A percentile compares a stretch with the other conserved stretches of the same genome.
These are phyloP conservation scores for Metschnikowia bowlesiae DNA, from an alignment of 805 yeast genomes.

Conservation along the genomic window DNA sequence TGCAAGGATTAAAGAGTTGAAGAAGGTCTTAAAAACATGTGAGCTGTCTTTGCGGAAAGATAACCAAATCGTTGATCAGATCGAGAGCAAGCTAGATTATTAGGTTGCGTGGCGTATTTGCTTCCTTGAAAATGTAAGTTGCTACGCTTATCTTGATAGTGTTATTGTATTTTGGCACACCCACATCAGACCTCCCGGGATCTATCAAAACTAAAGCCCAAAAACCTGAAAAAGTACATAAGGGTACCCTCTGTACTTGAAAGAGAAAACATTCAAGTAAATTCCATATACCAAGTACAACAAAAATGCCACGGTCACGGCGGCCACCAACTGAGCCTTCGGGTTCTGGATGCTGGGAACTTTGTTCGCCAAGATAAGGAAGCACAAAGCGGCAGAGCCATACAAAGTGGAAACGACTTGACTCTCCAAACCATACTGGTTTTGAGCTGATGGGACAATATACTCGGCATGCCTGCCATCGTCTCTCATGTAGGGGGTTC, in stretches of 20 bases:
- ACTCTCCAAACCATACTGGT: conserved; percentile 84
- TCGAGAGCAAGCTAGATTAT: not conserved
- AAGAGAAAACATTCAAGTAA: conserved; percentile 58
- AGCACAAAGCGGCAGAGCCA: conserved; percentile 58
- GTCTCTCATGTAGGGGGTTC: conserved; percentile 40
- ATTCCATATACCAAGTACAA: conserved; percentile 59
- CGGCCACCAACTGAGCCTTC: conserved; percentile 46
- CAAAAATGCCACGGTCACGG: conserved; percentile 38
- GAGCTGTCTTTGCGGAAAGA: conserved; percentile 30
- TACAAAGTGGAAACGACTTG: conserved; percentile 75
- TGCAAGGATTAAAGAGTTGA: conserved; percentile 25
- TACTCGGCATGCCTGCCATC: conserved; percentile 9
- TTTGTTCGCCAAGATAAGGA: conserved; percentile 55
- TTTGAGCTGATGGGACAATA: conserved; percentile 23
- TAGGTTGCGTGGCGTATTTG: not conserved
- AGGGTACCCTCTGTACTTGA: conserved; percentile 78
- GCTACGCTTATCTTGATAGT: not conserved
- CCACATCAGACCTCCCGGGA: not conserved
- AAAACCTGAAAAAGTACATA: conserved; percentile 43
- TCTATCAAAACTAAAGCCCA: not conserved
- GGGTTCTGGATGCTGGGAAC: conserved; percentile 46
- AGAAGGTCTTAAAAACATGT: conserved; percentile 26
- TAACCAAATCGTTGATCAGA: conserved; percentile 28
- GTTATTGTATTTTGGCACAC: not conserved
- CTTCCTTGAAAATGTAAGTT: not conserved